A percentile compares a stretch with the other conserved stretches of the same genome.
These are phyloP conservation scores for Cornus florida DNA, from an alignment of 148 eudicot species.

Conservation along the genomic window DNA sequence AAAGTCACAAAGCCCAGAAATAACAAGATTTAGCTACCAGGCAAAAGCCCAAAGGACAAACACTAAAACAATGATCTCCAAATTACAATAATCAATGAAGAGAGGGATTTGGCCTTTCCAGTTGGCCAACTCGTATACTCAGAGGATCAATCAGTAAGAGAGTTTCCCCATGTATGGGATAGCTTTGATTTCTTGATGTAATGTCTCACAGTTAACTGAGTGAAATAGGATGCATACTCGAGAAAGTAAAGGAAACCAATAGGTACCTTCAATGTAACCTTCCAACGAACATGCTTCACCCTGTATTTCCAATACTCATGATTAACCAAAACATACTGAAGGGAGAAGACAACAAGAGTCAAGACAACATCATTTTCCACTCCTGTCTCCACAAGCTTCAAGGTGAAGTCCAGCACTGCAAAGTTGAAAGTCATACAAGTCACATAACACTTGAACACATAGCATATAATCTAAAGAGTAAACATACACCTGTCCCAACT, in stretches of 20 bases:
- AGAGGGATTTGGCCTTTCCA: not conserved
- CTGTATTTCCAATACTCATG: constrained; percentile 92
- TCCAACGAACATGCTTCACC: constrained; percentile 91
- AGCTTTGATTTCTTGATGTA: not conserved
- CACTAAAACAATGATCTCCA: not conserved
- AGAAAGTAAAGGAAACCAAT: not conserved
- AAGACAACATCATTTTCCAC: constrained; percentile 73
- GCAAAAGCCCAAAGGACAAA: not conserved
- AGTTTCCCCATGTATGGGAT: not conserved
- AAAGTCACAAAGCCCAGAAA: not conserved
- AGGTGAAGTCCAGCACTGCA: constrained; percentile 84
- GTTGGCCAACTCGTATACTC: not conserved
- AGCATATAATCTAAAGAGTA: not conserved
- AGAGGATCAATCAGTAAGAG: not conserved
- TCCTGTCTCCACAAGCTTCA: constrained; percentile 75
- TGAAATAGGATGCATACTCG: not conserved
- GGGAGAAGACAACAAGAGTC: constrained; percentile 69
- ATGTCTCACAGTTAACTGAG: not conserved
- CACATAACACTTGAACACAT: not conserved
- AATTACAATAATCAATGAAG: not conserved
- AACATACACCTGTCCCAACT: no score
- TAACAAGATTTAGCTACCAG: not conserved
- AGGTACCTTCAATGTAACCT: constrained; percentile 81
- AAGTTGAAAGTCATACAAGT: constrained; percentile 6
- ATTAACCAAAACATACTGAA: constrained; percentile 89